Conservation (phyloP, 2,329 filamentous ascomycete species). For the Clathrospora elynae region DNA sequence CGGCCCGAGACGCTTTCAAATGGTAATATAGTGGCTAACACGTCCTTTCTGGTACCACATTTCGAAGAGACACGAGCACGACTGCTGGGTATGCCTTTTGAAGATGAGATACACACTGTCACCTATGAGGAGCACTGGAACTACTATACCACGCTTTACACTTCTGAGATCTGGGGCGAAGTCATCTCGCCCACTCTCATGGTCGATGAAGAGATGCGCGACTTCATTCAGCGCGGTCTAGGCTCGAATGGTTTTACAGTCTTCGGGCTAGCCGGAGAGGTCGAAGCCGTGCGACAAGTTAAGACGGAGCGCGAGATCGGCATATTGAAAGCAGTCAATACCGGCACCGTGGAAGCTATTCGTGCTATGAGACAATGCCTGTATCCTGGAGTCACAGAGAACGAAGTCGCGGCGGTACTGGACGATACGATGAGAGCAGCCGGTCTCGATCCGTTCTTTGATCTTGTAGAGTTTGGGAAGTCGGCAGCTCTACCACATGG, state of each 20-base stretch:
- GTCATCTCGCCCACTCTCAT: slow-evolving; percentile 55
- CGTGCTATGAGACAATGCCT: slow-evolving; percentile 63
- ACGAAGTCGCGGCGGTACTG: slow-evolving; percentile 61
- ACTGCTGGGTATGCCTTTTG: slow-evolving; percentile 63
- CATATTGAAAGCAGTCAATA: slow-evolving; percentile 66
- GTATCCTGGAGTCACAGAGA: slow-evolving; percentile 62
- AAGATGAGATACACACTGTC: slow-evolving; percentile 59
- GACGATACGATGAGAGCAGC: slow-evolving; percentile 61
- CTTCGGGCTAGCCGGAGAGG: slow-evolving; percentile 59
- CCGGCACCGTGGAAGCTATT: slow-evolving; percentile 65
- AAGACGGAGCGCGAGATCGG: slow-evolving; percentile 63
- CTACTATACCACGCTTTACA: slow-evolving; percentile 61
- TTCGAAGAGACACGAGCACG: slow-evolving; percentile 66
- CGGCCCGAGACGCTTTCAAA: slow-evolving; percentile 51
- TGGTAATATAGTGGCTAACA: slow-evolving; percentile 58
- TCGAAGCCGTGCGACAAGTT: slow-evolving; percentile 63
- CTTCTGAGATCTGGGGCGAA: slow-evolving; percentile 46
- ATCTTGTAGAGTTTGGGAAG: slow-evolving; percentile 67
- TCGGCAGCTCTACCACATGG: slow-evolving; percentile 61
- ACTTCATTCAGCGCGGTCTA: slow-evolving; percentile 66
- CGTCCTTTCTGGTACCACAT: slow-evolving; percentile 63
- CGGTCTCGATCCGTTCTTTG: slow-evolving; percentile 64
- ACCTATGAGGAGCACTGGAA: slow-evolving; percentile 70
- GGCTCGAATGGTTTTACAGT: slow-evolving; percentile 61
- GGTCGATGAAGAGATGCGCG: slow-evolving; percentile 68